Evolutionary conservation across 139 green algal species (phyloP), one percentile per base, ranked within the genome.

Genomic region (Bryopsis sp.): DNA sequence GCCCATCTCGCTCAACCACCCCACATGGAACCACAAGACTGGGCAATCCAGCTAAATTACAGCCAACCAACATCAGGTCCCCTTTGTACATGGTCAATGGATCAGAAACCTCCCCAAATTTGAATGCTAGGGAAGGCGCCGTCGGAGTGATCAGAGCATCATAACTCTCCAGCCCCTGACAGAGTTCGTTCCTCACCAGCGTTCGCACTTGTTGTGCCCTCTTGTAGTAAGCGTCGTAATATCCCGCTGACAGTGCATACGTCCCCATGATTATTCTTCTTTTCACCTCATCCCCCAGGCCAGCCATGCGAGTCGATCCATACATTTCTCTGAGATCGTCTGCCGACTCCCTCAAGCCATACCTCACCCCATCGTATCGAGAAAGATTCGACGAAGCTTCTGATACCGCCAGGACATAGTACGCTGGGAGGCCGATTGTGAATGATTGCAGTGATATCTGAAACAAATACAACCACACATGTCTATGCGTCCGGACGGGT

Each of bases 171-270:
- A 96, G 79, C 0, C 84, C 82, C 3, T 6, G 46, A 11, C 36
- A 36, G 80, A 95, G 76, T 71, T 94, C 90, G 6, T 68, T 60
- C 62, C 79, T 77, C 1, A 97, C 80, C 11, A 96, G 72, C 7
- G 89, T 96, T 31, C 94, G 85, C 61, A 85, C 81, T 81, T 96
- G 87, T 77, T 98, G 94, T 0, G 94, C 93, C 0, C 83, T 79
- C 76, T 95, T 95, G 82, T 99, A 99, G 79, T 90, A 97, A 1
- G 94, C 94, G 72, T 99, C 94, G 59, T 94, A 93, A 75, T 97
- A 98, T 22, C 93, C 93, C 0, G 90, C 88, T 2, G 83, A 94
- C 35, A 99, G 82, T 0, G 93, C 88, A 74, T 99, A 99, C 0
- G 90, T 97, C 63, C 94, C 94, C 93, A 97, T 98, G 5, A 99